Percentiles rank a stretch among this genome's conserved stretches.
Evolutionary conservation across 176 grass and related monocot species (phyloP).

Genomic region (Oryza brachyantha): DNA sequence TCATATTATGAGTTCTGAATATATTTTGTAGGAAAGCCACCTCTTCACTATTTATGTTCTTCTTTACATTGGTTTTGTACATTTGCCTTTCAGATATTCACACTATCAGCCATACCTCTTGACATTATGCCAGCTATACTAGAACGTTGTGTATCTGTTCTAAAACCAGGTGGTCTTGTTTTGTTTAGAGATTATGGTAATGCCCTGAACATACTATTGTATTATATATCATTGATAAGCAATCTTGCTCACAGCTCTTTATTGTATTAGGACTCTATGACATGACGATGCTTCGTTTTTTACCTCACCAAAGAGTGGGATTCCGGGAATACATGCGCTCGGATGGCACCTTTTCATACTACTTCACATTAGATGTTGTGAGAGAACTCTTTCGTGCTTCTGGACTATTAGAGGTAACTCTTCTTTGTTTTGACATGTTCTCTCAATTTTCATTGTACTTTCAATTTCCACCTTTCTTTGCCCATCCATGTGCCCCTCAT

Average conservation of each 20-base stretch:
- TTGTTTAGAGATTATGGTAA: slow-evolving; percentile 97
- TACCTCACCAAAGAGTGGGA: slow-evolving; percentile 72
- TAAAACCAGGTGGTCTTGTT: slow-evolving; percentile 78
- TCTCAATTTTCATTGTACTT: not conserved
- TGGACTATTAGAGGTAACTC: slow-evolving; percentile 74
- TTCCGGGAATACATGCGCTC: slow-evolving; percentile 83
- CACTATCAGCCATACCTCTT: slow-evolving; percentile 82
- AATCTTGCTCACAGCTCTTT: slow-evolving; percentile 12
- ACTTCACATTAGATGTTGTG: slow-evolving; percentile 72
- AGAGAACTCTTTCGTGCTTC: slow-evolving; percentile 70
- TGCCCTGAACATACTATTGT: not conserved
- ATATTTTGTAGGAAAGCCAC: not conserved
- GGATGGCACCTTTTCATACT: slow-evolving; percentile 89
- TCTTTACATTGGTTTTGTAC: not conserved
- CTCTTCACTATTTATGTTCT: not conserved
- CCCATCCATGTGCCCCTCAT: not conserved
- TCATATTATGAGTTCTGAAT: not conserved
- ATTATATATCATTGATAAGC: not conserved
- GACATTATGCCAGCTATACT: slow-evolving; percentile 48
- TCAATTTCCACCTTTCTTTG: not conserved
- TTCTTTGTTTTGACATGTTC: not conserved
- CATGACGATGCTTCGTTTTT: slow-evolving; percentile 97
- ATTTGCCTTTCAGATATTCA: slow-evolving; percentile 73
- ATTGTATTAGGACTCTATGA: slow-evolving; percentile 75
- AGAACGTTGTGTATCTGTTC: slow-evolving; percentile 62